A percentile compares a stretch with the other conserved stretches of the same genome.
Evolutionary conservation across 176 grass and related monocot species (phyloP).

Genomic region (Ensete ventricosum): DNA sequence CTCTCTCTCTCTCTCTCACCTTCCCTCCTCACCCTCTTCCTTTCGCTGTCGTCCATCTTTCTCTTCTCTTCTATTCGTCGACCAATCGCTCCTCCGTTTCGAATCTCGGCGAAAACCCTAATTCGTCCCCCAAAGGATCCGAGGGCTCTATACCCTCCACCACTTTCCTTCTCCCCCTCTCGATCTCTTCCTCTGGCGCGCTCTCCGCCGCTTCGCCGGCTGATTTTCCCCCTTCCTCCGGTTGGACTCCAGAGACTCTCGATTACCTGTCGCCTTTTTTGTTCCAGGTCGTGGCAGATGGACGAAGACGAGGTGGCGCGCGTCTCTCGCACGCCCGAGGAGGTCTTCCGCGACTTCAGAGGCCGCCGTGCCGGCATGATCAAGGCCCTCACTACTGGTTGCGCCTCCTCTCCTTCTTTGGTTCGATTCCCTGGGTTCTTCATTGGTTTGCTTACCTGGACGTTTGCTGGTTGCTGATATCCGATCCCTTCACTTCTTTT

Average conservation of each 20-base stretch:
- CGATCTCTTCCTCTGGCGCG: neutral
- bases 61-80: too few species aligned
- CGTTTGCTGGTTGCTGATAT: neutral
- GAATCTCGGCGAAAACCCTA: too few species aligned
- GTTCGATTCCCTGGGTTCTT: neutral
- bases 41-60: too few species aligned
- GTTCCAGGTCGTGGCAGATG: neutral
- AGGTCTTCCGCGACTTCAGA: slow-evolving; percentile 8
- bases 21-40: too few species aligned
- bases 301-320: neutral
- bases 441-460: neutral
- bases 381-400: slow-evolving; percentile 2
- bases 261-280: neutral
- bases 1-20: too few species aligned
- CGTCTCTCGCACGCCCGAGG: slow-evolving; percentile 1
- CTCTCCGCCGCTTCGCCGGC: neutral
- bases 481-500: too few species aligned
- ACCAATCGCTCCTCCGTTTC: too few species aligned
- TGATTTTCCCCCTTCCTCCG: neutral
- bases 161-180: neutral
- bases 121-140: too few species aligned
- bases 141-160: neutral
- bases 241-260: neutral
- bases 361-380: neutral
- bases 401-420: neutral